These are phyloP conservation scores for Mollisiaceae sp. DNA, from an alignment of 2,329 filamentous ascomycete species.

Conservation along the genomic window DNA sequence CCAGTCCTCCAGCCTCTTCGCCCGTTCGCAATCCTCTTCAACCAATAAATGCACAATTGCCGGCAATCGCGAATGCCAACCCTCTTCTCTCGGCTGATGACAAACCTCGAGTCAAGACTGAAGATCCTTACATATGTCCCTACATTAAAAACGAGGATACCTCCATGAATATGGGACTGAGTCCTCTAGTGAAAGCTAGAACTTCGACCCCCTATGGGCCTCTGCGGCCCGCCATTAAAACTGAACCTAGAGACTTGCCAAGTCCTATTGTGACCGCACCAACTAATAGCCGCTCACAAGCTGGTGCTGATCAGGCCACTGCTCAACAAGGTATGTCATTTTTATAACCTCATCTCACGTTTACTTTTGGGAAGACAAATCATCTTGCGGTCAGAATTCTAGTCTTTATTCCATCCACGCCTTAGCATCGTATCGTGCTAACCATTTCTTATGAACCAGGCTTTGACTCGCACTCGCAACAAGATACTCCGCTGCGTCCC, in stretches of 20 bases:
- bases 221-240: constrained; percentile 1
- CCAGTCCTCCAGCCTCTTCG: constrained; percentile 3
- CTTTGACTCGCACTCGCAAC: not conserved
- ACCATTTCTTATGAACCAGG: not conserved
- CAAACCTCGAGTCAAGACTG: not conserved
- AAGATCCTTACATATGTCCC: not conserved
- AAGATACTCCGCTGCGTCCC: not conserved
- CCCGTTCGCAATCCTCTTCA: constrained; percentile 18
- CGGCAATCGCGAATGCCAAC: not conserved
- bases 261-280: not conserved
- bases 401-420: too few species aligned
- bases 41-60: constrained; percentile 16
- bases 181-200: not conserved
- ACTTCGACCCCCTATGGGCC: not conserved
- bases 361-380: too few species aligned
- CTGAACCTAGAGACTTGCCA: not conserved
- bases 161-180: not conserved
- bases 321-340: too few species aligned
- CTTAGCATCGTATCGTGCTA: not conserved
- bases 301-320: not conserved
- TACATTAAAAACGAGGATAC: constrained; percentile 5
- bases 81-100: not conserved
- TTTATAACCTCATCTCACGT: too few species aligned
- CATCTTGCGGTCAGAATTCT: too few species aligned
- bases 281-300: not conserved